These are phyloP conservation scores for Didymosphaeria variabile DNA, from an alignment of 2,329 filamentous ascomycete species.

Conservation along the genomic window DNA sequence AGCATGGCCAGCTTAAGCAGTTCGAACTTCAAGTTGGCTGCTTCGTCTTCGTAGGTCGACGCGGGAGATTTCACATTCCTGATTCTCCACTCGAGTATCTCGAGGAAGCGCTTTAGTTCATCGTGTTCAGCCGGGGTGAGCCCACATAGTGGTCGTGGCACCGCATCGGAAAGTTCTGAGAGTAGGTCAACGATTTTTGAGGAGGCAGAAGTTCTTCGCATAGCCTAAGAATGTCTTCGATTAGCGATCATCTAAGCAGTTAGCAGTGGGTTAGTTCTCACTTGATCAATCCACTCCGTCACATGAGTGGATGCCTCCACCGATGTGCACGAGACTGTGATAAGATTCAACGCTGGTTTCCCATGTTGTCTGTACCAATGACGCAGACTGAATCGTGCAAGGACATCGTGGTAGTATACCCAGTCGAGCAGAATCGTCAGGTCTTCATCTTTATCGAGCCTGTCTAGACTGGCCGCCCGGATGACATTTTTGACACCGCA, in stretches of 20 bases:
- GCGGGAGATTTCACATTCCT: conserved; percentile 9
- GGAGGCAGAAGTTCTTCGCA: neutral
- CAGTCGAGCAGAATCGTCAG: conserved; percentile 22
- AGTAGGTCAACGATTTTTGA: conserved; percentile 13
- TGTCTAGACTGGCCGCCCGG: conserved; percentile 9
- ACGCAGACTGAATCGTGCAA: conserved; percentile 23
- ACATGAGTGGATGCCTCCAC: neutral
- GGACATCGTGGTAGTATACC: conserved; percentile 30
- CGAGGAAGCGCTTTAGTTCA: conserved; percentile 18
- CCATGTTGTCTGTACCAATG: conserved; percentile 19
- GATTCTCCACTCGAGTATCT: conserved; percentile 23
- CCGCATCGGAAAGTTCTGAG: conserved; percentile 18
- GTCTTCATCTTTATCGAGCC: conserved; percentile 14
- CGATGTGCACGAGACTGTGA: neutral
- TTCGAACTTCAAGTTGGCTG: neutral
- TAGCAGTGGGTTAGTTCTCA: neutral
- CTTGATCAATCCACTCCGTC: neutral
- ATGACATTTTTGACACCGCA: conserved; percentile 21
- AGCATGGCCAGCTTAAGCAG: conserved; percentile 25
- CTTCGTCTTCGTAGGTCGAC: neutral
- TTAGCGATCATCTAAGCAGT: neutral
- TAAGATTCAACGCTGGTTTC: neutral
- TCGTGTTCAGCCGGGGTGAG: neutral
- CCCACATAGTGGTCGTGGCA: conserved; percentile 2
- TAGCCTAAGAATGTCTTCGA: neutral